A percentile compares a stretch with the other conserved stretches of the same genome.
phyloP scores from a whole-genome alignment of 2,329 filamentous ascomycete species.

The Xylariaceae sp. region DNA sequence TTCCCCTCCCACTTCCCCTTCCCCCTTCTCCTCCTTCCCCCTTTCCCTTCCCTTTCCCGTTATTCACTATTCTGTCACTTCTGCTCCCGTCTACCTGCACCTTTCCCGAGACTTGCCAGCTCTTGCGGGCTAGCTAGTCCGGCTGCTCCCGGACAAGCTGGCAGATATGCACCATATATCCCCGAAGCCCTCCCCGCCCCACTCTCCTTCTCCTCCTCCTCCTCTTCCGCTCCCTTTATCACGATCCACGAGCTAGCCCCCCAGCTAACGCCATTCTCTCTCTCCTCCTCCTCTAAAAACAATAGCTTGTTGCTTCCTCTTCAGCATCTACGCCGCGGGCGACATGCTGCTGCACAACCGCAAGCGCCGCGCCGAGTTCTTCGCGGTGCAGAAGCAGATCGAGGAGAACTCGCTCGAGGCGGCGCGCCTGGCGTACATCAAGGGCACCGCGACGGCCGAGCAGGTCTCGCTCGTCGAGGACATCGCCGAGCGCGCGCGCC shows the following conservation, averaged over 20 bases:
- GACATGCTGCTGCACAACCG: conserved; percentile 57
- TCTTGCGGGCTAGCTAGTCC: too few relatives aligned
- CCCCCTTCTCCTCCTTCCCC: too few relatives aligned
- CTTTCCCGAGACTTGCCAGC: too few relatives aligned
- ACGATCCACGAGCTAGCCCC: too few relatives aligned
- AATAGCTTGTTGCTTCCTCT: conserved; percentile 45
- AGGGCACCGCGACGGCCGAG: conserved; percentile 47
- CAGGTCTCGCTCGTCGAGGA: conserved; percentile 51
- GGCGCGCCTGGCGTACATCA: conserved; percentile 54
- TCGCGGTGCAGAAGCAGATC: conserved; percentile 46
- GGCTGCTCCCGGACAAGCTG: too few relatives aligned
- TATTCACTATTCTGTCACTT: not conserved
- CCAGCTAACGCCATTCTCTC: too few relatives aligned
- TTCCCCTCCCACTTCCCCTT: too few relatives aligned
- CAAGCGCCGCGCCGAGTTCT: conserved; percentile 51
- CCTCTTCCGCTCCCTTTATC: not conserved
- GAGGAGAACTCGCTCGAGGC: conserved; percentile 47
- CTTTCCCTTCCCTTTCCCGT: too few relatives aligned
- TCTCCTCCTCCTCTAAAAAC: too few relatives aligned
- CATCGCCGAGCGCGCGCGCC: conserved; percentile 40
- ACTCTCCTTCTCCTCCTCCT: not conserved
- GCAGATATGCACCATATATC: too few relatives aligned
- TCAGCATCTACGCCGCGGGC: conserved; percentile 51
- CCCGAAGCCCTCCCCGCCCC: too few relatives aligned
- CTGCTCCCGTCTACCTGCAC: not conserved